Percentiles rank a stretch among this genome's conserved stretches.
Evolutionary conservation across 2,329 filamentous ascomycete genomes (phyloP).

Genomic region (Septoria linicola): DNA sequence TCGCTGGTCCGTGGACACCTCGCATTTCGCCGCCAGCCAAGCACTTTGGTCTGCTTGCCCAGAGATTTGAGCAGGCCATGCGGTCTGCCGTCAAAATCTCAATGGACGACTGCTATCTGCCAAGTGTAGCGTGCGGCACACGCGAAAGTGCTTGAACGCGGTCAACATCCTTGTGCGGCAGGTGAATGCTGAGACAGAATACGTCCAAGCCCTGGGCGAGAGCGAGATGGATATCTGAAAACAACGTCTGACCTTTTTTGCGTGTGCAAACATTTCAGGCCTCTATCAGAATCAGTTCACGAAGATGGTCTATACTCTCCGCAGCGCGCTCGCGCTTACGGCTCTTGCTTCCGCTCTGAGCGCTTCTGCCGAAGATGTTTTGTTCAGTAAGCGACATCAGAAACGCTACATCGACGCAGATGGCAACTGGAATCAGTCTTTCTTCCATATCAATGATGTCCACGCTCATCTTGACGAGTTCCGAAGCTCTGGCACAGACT

Average conservation of each 20-base stretch:
- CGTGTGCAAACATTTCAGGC: not conserved
- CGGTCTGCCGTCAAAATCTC: not conserved
- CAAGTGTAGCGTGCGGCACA: constrained; percentile 2
- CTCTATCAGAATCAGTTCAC: not conserved
- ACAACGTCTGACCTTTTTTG: not conserved
- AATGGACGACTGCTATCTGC: constrained; percentile 11
- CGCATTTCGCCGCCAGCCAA: constrained; percentile 12
- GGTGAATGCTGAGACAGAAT: not conserved
- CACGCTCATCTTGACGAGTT: constrained; percentile 67
- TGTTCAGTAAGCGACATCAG: constrained; percentile 25
- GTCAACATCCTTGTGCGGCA: constrained; percentile 3
- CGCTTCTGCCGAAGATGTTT: constrained; percentile 25
- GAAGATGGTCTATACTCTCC: not conserved
- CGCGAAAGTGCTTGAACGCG: constrained; percentile 9
- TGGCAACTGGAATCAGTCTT: constrained; percentile 38
- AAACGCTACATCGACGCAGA: constrained; percentile 27
- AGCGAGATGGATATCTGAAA: not conserved
- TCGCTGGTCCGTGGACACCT: not conserved
- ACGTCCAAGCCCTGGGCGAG: not conserved
- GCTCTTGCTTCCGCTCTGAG: not conserved
- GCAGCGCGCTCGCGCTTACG: constrained; percentile 5
- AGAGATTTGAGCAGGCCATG: constrained; percentile 5
- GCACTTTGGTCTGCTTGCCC: not conserved
- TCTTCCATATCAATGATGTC: constrained; percentile 70
- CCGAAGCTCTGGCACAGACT: constrained; percentile 61